Base-by-base conservation (phyloP, 2,329 filamentous ascomycete species). In the Diaporthe batatas region DNA sequence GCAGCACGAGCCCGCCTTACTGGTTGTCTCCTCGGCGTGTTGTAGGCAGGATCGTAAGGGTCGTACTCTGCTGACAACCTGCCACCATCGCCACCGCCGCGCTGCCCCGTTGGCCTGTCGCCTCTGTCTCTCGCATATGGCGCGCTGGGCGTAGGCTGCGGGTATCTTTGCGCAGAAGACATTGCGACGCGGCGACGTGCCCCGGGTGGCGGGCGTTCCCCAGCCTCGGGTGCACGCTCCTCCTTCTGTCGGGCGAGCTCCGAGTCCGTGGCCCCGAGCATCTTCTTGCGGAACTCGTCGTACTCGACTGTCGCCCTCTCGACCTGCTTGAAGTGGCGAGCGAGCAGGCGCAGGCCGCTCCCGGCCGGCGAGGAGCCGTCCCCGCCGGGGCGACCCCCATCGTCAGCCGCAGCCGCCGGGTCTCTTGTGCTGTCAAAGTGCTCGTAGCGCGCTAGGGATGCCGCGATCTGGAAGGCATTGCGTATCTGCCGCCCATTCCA, bases 401-500 rank as follows among this genome's bases (percentile, higher is more conserved):
- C 25, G 11, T 53, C 49, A 12, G 36, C 11, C 36, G 29, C 29
- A 2, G 29, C 29, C 29, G 29, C 29, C 29, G 29, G 47, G 21
- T 23, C 10, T 25, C 10, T 25, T 64, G 58, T 14, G 23, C 6
- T 6, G 42, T 7, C 8, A 29, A 25, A 23, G 39, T 68, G 57
- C 18, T 68, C n/a, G 23, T 68, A 57, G 6, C 53, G 32, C 2
- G 71, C 71, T 18, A 73, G 57, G 6, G 64, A 70, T 14, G 32
- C 18, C 23, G 80, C 77, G 71, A 80, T 80, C 75, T 81, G 79
- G 75, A 81, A 81, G 3, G 79, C 79, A 57, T 81, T 81, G 11
- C 79, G 77, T 73, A 81, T 82, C 78, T 82, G 81, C 29, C 79
- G 76, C 14, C 79, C 76, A 69, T 80, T 80, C 78, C 80, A 82